Percentiles rank a stretch among this genome's conserved stretches.
Evolutionary conservation across 257 asterid species (phyloP).

Genomic region (Salvia hispanica): DNA sequence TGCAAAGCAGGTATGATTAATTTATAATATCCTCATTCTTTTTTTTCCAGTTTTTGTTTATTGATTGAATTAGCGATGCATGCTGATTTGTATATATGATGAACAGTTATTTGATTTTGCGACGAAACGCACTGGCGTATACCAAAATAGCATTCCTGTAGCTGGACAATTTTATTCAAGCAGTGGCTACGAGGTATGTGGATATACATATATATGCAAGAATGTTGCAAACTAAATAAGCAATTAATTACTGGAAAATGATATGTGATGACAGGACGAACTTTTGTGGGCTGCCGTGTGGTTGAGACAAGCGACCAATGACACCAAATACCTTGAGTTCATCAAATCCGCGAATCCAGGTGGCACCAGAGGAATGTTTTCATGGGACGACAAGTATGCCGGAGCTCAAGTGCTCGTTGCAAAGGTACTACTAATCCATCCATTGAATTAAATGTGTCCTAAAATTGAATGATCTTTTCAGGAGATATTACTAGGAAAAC

Average conservation of each 20-base stretch:
- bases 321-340: constrained; percentile 30
- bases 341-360: constrained; percentile 37
- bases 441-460: too few relatives aligned
- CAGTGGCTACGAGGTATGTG: constrained; percentile 53
- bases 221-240: too few relatives aligned
- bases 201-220: too few relatives aligned
- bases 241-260: too few relatives aligned
- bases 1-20: constrained; percentile 47
- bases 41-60: background rate
- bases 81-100: background rate
- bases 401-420: constrained; percentile 57
- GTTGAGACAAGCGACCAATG: constrained; percentile 53
- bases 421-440: constrained; percentile 35
- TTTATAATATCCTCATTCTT: background rate
- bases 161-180: constrained; percentile 49
- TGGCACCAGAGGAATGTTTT: constrained; percentile 49
- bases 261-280: constrained; percentile 50
- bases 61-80: background rate
- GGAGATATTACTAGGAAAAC: constrained; percentile 38
- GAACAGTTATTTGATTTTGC: constrained; percentile 65
- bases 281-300: constrained; percentile 71
- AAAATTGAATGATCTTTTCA: background rate
- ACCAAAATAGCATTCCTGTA: constrained; percentile 49
- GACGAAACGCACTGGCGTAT: constrained; percentile 34
- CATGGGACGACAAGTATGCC: constrained; percentile 69